These are phyloP conservation scores for Heterobasidion annosum DNA, from an alignment of 1,284 basidiomycete species.

Conservation along the genomic window DNA sequence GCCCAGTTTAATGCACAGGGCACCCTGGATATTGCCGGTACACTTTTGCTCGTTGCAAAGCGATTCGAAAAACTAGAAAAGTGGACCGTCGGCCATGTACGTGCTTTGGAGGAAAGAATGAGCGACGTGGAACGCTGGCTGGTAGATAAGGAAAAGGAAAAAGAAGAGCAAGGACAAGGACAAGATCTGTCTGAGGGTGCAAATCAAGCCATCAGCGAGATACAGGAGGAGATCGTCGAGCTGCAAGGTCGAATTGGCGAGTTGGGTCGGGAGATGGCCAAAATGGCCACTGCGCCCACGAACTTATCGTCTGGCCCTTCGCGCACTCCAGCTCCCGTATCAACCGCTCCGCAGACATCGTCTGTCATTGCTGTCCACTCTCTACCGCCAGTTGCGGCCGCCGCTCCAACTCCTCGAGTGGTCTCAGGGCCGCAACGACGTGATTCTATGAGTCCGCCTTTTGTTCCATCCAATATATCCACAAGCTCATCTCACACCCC, in stretches of 20 bases:
- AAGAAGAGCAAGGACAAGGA: conserved; percentile 21
- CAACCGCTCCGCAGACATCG: conserved; percentile 23
- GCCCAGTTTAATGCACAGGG: conserved; percentile 65
- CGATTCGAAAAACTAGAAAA: conserved; percentile 81
- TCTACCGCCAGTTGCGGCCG: conserved; percentile 13
- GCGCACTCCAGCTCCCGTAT: conserved; percentile 33
- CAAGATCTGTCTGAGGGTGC: conserved; percentile 15
- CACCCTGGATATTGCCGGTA: conserved; percentile 60
- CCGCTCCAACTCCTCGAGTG: conserved; percentile 5
- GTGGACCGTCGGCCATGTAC: conserved; percentile 75
- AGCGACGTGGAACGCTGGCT: conserved; percentile 76
- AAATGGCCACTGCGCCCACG: conserved; percentile 46
- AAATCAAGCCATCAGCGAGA: conserved; percentile 34
- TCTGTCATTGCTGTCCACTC: conserved; percentile 23
- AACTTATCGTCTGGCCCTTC: conserved; percentile 46
- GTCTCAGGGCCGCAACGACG: conserved; percentile 32
- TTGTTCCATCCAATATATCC: conserved; percentile 29
- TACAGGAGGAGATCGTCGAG: conserved; percentile 61
- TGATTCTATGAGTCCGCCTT: conserved; percentile 59
- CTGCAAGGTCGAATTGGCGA: conserved; percentile 64
- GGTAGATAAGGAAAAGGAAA: conserved; percentile 62
- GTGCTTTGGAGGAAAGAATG: conserved; percentile 77
- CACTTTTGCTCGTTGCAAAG: conserved; percentile 57
- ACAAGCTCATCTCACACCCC: conserved; percentile 14
- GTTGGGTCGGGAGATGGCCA: conserved; percentile 70